A percentile compares a stretch with the other conserved stretches of the same genome.
phyloP scores from a whole-genome alignment of 2,329 filamentous ascomycete genomes.

The Neospermospora avenae region DNA sequence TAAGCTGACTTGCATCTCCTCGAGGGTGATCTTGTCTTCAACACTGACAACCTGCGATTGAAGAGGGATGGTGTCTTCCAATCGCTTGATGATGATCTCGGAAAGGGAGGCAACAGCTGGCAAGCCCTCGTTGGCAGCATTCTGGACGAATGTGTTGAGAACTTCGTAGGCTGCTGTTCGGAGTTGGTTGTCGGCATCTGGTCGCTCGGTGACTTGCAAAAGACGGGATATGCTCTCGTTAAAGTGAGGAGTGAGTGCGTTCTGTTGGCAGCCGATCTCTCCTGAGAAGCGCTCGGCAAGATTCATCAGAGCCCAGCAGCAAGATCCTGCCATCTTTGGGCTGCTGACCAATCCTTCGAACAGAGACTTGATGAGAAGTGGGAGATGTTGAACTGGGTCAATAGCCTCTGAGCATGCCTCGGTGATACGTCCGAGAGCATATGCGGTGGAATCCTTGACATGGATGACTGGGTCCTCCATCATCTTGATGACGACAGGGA shows the following conservation, averaged over 20 bases:
- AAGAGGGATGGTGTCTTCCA: slow-evolving; percentile 86
- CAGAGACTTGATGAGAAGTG: slow-evolving; percentile 79
- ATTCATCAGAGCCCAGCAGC: slow-evolving; percentile 99
- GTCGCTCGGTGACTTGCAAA: slow-evolving; percentile 77
- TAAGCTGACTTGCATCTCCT: slow-evolving; percentile 97
- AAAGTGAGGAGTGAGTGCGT: slow-evolving; percentile 88
- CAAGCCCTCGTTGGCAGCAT: slow-evolving; percentile 83
- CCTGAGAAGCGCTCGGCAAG: slow-evolving; percentile 92
- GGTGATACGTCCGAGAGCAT: slow-evolving; percentile 92
- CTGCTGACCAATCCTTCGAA: slow-evolving; percentile 88
- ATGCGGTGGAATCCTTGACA: slow-evolving; percentile 94
- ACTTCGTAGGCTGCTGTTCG: slow-evolving; percentile 97
- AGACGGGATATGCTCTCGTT: slow-evolving; percentile 85
- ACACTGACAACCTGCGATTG: slow-evolving; percentile 93
- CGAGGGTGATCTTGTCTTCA: slow-evolving; percentile 91
- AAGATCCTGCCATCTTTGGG: slow-evolving; percentile 95
- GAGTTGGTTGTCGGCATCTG: slow-evolving; percentile 80
- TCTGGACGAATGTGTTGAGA: slow-evolving; percentile 89
- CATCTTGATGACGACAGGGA: slow-evolving; percentile 83
- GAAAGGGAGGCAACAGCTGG: slow-evolving; percentile 77
- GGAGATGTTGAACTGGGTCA: slow-evolving; percentile 78
- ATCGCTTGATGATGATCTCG: slow-evolving; percentile 82
- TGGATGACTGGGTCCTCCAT: slow-evolving; percentile 89
- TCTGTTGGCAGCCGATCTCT: slow-evolving; percentile 71
- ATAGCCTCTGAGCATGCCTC: slow-evolving; percentile 91